Evolutionary conservation across 2,329 filamentous ascomycete genomes (phyloP).

Genomic region (Arthrobotrys musiformis): DNA sequence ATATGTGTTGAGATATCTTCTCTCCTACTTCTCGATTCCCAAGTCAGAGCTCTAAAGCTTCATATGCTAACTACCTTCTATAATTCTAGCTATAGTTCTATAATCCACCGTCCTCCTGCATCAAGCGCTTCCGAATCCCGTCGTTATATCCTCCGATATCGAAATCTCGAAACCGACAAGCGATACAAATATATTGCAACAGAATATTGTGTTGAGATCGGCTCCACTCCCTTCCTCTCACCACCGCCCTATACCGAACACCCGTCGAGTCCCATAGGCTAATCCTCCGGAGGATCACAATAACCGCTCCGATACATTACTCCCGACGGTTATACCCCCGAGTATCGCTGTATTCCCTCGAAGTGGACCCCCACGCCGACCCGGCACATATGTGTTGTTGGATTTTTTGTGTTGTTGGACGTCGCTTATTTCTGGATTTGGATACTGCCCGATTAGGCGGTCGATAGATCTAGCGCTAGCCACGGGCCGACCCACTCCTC

Average conservation of each 20-base stretch:
- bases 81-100: background rate
- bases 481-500: too few species aligned
- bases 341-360: background rate
- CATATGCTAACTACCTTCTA: background rate
- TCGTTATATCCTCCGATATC: background rate
- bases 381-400: background rate
- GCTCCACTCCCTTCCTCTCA: background rate
- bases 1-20: too few species aligned
- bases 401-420: slow-evolving; percentile 1
- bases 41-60: background rate
- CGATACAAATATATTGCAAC: background rate
- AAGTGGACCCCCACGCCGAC: background rate
- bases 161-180: too few species aligned
- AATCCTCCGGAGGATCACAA: background rate
- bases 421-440: background rate
- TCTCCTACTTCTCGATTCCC: background rate
- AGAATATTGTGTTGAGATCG: background rate
- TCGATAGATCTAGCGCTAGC: too few species aligned
- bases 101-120: background rate
- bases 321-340: background rate
- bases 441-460: background rate
- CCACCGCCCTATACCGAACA: background rate
- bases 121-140: background rate
- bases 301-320: background rate
- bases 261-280: background rate